Conservation (phyloP, 805 yeast species). For the Huiozyma sinensis region DNA sequence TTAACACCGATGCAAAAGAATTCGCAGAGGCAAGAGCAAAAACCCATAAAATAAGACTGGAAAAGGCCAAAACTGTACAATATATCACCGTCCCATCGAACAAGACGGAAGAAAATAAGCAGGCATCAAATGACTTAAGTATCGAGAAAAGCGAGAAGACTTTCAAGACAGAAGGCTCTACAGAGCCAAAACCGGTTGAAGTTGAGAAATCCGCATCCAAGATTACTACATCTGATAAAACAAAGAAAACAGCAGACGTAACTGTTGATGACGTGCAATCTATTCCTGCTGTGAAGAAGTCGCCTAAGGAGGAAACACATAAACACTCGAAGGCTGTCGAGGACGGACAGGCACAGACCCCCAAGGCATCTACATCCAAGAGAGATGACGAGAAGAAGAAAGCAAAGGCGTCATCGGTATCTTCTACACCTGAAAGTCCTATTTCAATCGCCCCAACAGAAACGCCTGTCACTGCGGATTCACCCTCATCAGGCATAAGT, state of each 20-base stretch:
- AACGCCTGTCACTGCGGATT: conserved; percentile 10
- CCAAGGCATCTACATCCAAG: background rate
- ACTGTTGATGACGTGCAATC: background rate
- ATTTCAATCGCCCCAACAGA: conserved; percentile 1
- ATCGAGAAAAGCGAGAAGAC: background rate
- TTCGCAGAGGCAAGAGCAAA: conserved; percentile 24
- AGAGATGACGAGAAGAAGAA: conserved; percentile 1
- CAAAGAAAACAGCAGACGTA: background rate
- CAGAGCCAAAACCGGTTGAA: background rate
- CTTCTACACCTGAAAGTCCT: background rate
- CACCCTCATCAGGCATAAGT: conserved; percentile 10
- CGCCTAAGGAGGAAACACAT: background rate
- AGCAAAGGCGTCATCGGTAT: background rate
- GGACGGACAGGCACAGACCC: background rate
- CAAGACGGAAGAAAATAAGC: background rate
- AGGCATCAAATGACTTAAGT: background rate
- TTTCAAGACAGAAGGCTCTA: background rate
- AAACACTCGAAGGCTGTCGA: background rate
- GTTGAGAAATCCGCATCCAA: background rate
- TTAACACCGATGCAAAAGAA: conserved; percentile 22
- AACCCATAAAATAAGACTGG: conserved; percentile 13
- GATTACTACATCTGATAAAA: background rate
- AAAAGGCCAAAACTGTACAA: background rate
- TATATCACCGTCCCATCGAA: background rate
- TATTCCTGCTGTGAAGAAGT: background rate